These are phyloP conservation scores for Nakaseomyces nivariensis DNA, from an alignment of 1,139 yeast genomes.

Conservation along the genomic window DNA sequence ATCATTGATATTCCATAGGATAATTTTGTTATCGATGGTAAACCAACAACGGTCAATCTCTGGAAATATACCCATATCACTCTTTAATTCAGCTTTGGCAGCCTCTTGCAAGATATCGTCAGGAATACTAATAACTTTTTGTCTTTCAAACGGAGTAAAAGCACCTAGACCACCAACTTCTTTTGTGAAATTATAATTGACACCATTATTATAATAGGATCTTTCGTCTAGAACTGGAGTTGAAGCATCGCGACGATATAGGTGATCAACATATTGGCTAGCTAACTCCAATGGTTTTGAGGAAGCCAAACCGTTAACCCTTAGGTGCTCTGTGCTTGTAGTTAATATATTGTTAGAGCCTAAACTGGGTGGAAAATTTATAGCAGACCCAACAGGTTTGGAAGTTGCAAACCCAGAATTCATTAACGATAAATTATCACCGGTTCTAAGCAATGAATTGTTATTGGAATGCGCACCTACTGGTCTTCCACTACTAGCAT, in stretches of 20 bases:
- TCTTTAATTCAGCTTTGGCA: conserved; percentile 49
- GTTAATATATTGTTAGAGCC: neutral
- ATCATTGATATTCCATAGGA: conserved; percentile 66
- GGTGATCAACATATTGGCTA: conserved; percentile 32
- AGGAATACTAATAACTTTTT: conserved; percentile 63
- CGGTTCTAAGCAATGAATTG: neutral
- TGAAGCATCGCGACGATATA: conserved; percentile 31
- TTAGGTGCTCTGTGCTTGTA: conserved; percentile 19
- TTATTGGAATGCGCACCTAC: neutral
- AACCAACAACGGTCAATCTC: conserved; percentile 84
- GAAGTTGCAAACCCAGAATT: neutral
- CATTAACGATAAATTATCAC: neutral
- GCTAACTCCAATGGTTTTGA: conserved; percentile 33
- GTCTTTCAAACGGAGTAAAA: conserved; percentile 71
- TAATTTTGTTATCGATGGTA: conserved; percentile 68
- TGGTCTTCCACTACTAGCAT: neutral
- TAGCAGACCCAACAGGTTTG: neutral
- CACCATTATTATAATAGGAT: conserved; percentile 34
- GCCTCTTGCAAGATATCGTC: conserved; percentile 74
- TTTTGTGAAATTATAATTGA: conserved; percentile 33
- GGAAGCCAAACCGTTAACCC: conserved; percentile 20
- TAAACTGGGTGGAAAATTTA: neutral
- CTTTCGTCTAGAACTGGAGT: conserved; percentile 35
- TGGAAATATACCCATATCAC: conserved; percentile 77
- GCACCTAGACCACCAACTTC: conserved; percentile 35